Conservation (phyloP, 352 stramenopile species). For the Phytopythium montanum region DNA sequence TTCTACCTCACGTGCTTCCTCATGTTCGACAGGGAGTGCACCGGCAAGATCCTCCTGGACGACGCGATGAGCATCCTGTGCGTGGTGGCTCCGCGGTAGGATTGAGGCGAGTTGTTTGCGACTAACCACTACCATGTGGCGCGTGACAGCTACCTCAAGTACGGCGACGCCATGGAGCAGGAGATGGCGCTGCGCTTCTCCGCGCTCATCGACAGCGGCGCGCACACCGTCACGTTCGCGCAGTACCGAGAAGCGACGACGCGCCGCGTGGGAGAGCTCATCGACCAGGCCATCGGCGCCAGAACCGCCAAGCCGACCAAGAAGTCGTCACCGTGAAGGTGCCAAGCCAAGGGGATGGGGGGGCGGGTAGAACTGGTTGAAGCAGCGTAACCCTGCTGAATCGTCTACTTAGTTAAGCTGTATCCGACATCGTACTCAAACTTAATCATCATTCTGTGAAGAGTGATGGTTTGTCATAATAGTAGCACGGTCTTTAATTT, state of each 20-base stretch:
- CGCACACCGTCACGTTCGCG: conserved; percentile 56
- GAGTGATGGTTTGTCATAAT: too few relatives aligned
- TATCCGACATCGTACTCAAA: too few relatives aligned
- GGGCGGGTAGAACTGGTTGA: not conserved
- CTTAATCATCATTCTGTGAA: too few relatives aligned
- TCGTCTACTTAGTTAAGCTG: too few relatives aligned
- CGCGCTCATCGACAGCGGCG: conserved; percentile 55
- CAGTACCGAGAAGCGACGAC: conserved; percentile 65
- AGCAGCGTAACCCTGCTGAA: too few relatives aligned
- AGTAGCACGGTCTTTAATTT: too few relatives aligned
- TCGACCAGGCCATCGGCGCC: conserved; percentile 34
- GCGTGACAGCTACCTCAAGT: conserved; percentile 57
- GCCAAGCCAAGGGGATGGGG: not conserved
- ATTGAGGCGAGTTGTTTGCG: conserved; percentile 1
- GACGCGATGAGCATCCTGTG: conserved; percentile 80
- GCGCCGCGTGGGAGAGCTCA: conserved; percentile 53
- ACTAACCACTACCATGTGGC: not conserved
- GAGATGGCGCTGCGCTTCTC: conserved; percentile 79
- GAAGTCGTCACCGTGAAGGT: not conserved
- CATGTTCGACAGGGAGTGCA: conserved; percentile 78
- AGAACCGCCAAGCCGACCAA: not conserved
- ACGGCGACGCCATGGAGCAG: conserved; percentile 70
- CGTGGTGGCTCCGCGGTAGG: conserved; percentile 7
- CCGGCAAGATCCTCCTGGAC: conserved; percentile 67
- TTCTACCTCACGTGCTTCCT: conserved; percentile 85